These are phyloP conservation scores for Panus rudis DNA, from an alignment of 768 basidiomycete species.

Conservation along the genomic window DNA sequence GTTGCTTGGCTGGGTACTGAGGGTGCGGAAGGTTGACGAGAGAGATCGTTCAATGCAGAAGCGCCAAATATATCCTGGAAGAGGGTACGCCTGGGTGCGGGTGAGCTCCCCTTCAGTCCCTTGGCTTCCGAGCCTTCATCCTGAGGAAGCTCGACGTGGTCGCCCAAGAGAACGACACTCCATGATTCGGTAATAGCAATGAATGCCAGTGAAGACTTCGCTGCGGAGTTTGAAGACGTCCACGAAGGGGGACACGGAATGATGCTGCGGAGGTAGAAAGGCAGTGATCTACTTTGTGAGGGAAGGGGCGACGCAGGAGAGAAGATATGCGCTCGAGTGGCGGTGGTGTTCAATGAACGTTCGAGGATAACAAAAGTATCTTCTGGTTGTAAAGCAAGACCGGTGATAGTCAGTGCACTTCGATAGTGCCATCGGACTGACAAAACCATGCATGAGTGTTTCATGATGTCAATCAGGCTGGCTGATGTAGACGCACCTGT, in stretches of 20 bases:
- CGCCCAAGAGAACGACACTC: constrained; percentile 63
- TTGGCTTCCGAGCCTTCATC: constrained; percentile 38
- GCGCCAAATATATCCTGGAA: constrained; percentile 91
- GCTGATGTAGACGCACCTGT: constrained; percentile 39
- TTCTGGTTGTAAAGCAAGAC: constrained; percentile 33
- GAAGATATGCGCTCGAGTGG: constrained; percentile 40
- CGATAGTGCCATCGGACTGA: constrained; percentile 57
- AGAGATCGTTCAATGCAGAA: constrained; percentile 48
- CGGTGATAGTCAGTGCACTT: constrained; percentile 29
- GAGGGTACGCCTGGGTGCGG: constrained; percentile 43
- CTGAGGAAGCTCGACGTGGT: constrained; percentile 35
- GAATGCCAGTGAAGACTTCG: constrained; percentile 41
- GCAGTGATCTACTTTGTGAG: constrained; percentile 37
- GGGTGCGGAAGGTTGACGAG: no score
- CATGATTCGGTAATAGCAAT: constrained; percentile 66
- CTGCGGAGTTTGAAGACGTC: constrained; percentile 21
- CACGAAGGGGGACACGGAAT: constrained; percentile 29
- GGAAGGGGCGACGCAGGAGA: constrained; percentile 37
- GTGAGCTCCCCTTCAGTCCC: constrained; percentile 25
- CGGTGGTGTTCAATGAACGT: constrained; percentile 15
- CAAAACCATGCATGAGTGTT: constrained; percentile 3
- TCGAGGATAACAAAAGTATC: constrained; percentile 58
- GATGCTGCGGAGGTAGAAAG: constrained; percentile 55
- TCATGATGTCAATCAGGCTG: neutral
- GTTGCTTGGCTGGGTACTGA: constrained; percentile 12